These are phyloP conservation scores for Pichia paraexigua DNA, from an alignment of 805 yeast genomes.

Conservation along the genomic window DNA sequence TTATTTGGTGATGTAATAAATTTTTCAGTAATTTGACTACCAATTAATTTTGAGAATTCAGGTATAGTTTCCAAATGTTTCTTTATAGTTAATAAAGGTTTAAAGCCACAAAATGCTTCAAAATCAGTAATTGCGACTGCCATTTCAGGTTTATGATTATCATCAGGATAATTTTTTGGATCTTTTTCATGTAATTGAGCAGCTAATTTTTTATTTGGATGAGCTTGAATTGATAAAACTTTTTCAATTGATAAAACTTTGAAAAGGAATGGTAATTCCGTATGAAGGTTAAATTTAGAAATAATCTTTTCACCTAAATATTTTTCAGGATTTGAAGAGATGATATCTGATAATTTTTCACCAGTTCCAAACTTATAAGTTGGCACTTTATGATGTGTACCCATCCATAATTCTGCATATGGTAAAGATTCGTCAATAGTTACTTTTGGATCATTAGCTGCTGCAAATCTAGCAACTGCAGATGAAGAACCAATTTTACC, in stretches of 20 bases:
- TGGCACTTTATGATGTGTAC: constrained; percentile 92
- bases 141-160: constrained; percentile 99
- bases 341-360: constrained; percentile 56
- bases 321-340: constrained; percentile 48
- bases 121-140: constrained; percentile 94
- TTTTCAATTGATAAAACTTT: constrained; percentile 90
- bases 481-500: constrained; percentile 73
- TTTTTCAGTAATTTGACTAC: constrained; percentile 45
- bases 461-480: constrained; percentile 84
- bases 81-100: constrained; percentile 76
- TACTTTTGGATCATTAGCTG: constrained; percentile 54
- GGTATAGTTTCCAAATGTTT: constrained; percentile 63
- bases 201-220: constrained; percentile 87
- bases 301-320: constrained; percentile 54
- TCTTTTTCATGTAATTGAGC: constrained; percentile 67
- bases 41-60: constrained; percentile 67
- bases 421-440: constrained; percentile 68
- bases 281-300: constrained; percentile 51
- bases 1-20: constrained; percentile 52
- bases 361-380: constrained; percentile 44
- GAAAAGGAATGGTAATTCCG: constrained; percentile 83
- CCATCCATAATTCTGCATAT: constrained; percentile 99
- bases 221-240: constrained; percentile 94
- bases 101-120: constrained; percentile 97
- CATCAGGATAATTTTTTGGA: constrained; percentile 94